Base-by-base conservation (phyloP, 148 eudicot species). In the Pharnaceum exiguum region DNA sequence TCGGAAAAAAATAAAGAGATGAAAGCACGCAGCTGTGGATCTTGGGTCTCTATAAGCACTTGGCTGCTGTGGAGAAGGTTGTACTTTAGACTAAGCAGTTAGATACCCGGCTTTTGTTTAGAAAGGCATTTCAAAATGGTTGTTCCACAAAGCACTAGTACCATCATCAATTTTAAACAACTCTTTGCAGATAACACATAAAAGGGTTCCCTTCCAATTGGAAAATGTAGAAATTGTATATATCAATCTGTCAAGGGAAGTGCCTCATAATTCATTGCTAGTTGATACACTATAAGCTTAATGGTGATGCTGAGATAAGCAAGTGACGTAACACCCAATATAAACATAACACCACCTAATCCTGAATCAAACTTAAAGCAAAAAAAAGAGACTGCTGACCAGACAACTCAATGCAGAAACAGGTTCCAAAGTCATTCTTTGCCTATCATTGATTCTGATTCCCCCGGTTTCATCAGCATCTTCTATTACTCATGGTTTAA, bases 111-210 rank as follows among this genome's bases (percentile, higher is more conserved):
- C n/a, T n/a, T n/a, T n/a, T n/a, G n/a, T n/a, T n/a, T n/a, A 51
- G 10, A 17, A 54, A 17, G 24, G 46, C 24, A 51, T 12, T 6
- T 19, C 21, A 10, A 38, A 13, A 15, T n/a, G 30, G 25, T 23
- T 23, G 12, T 25, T 49, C 40, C 44, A 48, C 36, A 18, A 18
- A 37, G 22, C 21, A 12, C 27, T 52, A 21, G 42, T 33, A 35
- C 37, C 61, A 68, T 53, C 48, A 37, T 35, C 49, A 60, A 18
- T 16, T 29, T 28, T 28, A 68, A 12, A 42, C 46, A 38, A 36
- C 9, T 60, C 28, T 59, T 51, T 38, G 12, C 51, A 59, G 30
- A 51, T 45, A 19, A 49, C 49, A 25, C 70, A 38, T 36, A 55
- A 35, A 22, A 46, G 27, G 10, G 38, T 22, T 33, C 16, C 10